Base-by-base conservation (phyloP, 1,284 basidiomycete genomes). In the Apiotrichum veenhuisii region DNA sequence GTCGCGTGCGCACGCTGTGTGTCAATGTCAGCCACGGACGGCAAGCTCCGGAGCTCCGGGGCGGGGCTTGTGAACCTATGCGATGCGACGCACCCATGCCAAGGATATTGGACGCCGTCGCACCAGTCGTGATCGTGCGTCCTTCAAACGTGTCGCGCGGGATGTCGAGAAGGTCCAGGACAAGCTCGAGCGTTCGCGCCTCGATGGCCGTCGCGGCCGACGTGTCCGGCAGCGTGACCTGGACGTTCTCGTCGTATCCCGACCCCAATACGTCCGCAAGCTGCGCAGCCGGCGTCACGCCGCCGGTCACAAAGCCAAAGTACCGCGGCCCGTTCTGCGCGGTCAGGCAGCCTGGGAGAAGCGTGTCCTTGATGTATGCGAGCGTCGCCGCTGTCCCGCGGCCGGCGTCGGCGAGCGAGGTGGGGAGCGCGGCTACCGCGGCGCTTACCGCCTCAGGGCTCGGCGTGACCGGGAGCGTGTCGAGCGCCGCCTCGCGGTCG, bases 241-340 rank as follows among this genome's bases (percentile, higher is more conserved):
- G 79, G 9, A 80, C 79, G 58, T 81, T 81, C 52, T 79, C 77
- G 56, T 81, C 80, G 45, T 74, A 75, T 54, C 66, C 73, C 50
- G 64, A 58, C 0, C 70, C 66, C 5, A 79, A 61, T 20, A 77
- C 68, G 54, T 78, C 78, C 2, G 77, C 76, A 12, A 80, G 62
- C 57, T 79, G 78, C 5, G 80, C 77, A 0, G 77, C 75, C 0
- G 77, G 73, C 17, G 76, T 74, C 2, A 74, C 71, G 1, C 80
- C 79, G 17, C 79, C 80, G 3, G 75, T 78, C 5, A 82, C 78
- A 56, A 82, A 80, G 0, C 80, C 80, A 64, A 78, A 82, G 62
- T 80, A 82, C 25, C 79, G 68, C 4, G 73, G 74, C 0, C 77
- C 78, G 33, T 73, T 71, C 52, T 81, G 80, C 14, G 76, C 79